These are phyloP conservation scores for Talaromyces proteolyticus DNA, from an alignment of 495 filamentous ascomycete species.

Conservation along the genomic window DNA sequence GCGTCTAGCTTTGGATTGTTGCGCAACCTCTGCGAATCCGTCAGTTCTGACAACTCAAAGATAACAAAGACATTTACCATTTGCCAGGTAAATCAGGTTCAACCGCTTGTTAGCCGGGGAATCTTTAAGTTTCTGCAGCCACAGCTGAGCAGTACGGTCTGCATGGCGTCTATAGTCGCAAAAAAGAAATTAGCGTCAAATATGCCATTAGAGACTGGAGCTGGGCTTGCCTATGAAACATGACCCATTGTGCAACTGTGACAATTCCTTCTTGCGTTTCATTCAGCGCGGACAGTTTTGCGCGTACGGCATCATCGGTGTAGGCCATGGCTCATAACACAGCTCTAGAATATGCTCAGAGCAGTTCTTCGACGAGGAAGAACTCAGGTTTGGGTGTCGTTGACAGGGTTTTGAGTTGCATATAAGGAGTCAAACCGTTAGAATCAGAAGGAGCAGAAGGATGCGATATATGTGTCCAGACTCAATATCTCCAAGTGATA, in stretches of 20 bases:
- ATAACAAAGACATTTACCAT: conserved; percentile 52
- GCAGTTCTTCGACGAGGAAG: too few relatives aligned
- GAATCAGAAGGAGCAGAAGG: too few relatives aligned
- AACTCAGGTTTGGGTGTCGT: too few relatives aligned
- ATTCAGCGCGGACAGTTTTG: conserved; percentile 91
- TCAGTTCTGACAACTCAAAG: conserved; percentile 12
- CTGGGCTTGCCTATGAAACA: conserved; percentile 84
- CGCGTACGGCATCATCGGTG: conserved; percentile 85
- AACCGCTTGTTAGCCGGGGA: conserved; percentile 76
- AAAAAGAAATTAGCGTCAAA: neutral
- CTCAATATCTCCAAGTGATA: neutral
- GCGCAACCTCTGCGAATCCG: conserved; percentile 69
- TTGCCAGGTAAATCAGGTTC: conserved; percentile 91
- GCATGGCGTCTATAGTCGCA: conserved; percentile 67
- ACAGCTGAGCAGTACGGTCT: conserved; percentile 78
- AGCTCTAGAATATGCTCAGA: too few relatives aligned
- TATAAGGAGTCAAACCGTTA: too few relatives aligned
- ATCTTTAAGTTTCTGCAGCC: conserved; percentile 84
- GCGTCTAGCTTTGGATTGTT: conserved; percentile 85
- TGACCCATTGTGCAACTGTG: conserved; percentile 94
- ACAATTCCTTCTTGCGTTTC: conserved; percentile 96
- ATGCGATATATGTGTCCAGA: neutral
- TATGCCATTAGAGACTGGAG: conserved; percentile 5
- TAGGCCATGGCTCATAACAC: conserved; percentile 72
- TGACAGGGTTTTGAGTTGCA: too few relatives aligned